phyloP scores from a whole-genome alignment of 768 basidiomycete genomes.

The Lyophyllum shimeji region DNA sequence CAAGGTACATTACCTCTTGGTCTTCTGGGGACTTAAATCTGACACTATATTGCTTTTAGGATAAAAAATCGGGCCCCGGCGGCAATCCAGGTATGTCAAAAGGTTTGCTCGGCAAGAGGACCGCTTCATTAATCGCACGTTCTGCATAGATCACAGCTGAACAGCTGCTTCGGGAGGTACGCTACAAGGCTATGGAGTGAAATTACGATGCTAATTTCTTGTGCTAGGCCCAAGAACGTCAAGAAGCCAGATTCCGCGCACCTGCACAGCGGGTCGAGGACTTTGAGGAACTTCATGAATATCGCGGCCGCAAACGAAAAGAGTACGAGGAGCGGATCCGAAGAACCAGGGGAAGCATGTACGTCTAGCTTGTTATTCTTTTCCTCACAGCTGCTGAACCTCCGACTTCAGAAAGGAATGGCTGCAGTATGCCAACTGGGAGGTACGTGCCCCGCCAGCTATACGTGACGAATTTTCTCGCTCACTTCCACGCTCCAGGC shows the following conservation, averaged over 20 bases:
- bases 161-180: conserved; percentile 92
- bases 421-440: conserved; percentile 86
- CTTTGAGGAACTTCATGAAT: conserved; percentile 89
- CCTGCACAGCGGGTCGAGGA: conserved; percentile 97
- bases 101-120: not conserved
- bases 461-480: not conserved
- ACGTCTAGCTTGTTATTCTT: conserved; percentile 22
- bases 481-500: conserved; percentile 40
- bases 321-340: conserved; percentile 92
- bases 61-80: conserved; percentile 98
- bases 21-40: not conserved
- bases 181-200: conserved; percentile 1
- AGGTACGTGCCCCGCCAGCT: conserved; percentile 40
- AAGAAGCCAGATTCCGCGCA: conserved; percentile 88
- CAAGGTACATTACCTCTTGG: not conserved
- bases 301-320: conserved; percentile 86
- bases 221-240: conserved; percentile 89
- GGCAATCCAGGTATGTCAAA: conserved; percentile 74
- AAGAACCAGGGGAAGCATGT: conserved; percentile 81
- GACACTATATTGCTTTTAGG: conserved; percentile 29
- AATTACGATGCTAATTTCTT: not conserved
- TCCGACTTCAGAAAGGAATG: conserved; percentile 67
- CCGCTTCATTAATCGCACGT: conserved; percentile 9
- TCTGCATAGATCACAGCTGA: conserved; percentile 88
- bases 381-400: not conserved